Conservation (phyloP, 768 basidiomycete genomes). For the Leccinum olivaceopallidum region DNA sequence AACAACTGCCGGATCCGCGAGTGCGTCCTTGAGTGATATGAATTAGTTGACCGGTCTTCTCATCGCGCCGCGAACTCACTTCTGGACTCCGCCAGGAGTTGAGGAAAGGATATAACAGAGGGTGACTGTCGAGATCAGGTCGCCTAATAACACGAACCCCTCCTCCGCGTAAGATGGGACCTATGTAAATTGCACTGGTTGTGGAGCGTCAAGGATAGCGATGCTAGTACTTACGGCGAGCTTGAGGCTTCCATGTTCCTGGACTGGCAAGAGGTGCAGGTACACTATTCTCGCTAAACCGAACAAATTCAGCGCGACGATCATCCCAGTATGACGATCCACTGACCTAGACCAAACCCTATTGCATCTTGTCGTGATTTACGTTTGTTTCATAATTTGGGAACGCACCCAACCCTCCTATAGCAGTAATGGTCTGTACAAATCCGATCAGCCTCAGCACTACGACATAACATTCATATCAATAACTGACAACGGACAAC, state of each 20-base stretch:
- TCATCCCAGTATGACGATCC: neutral
- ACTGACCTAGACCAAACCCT: slow-evolving; percentile 12
- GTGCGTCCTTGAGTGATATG: slow-evolving; percentile 6
- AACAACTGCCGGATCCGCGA: slow-evolving; percentile 11
- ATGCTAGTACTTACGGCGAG: neutral
- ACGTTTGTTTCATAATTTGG: neutral
- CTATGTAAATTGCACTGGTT: too few relatives aligned
- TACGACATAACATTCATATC: neutral
- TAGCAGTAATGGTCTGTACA: slow-evolving; percentile 3
- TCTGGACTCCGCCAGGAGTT: slow-evolving; percentile 7
- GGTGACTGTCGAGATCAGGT: slow-evolving; percentile 10
- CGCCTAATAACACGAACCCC: slow-evolving; percentile 5
- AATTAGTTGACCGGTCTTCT: neutral
- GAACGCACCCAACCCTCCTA: slow-evolving; percentile 7
- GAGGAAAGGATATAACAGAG: slow-evolving; percentile 16
- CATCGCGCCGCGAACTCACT: neutral
- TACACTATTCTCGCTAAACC: slow-evolving; percentile 2
- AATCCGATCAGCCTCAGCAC: neutral
- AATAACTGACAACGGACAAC: slow-evolving; percentile 7
- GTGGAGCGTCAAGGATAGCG: too few relatives aligned
- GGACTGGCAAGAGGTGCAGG: neutral
- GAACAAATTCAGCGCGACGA: neutral
- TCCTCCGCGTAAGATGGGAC: too few relatives aligned
- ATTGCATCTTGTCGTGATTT: neutral
- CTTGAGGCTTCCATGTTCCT: neutral